Base-by-base conservation (phyloP, 2,329 filamentous ascomycete genomes). In the Drechslerella stenobrocha region DNA sequence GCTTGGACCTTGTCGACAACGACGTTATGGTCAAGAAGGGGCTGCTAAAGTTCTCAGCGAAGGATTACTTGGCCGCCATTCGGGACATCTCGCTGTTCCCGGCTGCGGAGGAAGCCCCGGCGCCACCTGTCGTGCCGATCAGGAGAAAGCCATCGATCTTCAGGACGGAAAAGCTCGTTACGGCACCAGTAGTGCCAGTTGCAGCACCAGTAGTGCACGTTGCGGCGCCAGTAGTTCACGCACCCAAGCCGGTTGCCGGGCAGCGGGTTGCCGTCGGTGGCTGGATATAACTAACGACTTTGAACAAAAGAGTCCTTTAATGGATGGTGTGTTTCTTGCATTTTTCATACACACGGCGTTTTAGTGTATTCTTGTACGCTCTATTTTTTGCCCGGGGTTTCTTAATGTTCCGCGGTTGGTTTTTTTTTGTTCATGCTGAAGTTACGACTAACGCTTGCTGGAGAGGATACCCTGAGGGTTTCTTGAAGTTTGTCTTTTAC, bases 31-130 rank as follows among this genome's bases (percentile, higher is more conserved):
- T 81, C 64, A 80, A 82, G 22, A 84, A 83, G 69, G 89, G 89
- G 1, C 81, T 96, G 3, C 81, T 81, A 73, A 87, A 86, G 73
- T 88, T 90, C 76, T 82, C 81, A 44, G 88, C 89, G 7, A 84
- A 89, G 50, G 91, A 96, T 73, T 98, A 98, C 77, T 78, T 95
- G 65, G 79, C 80, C 44, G 91, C 95, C 75, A 87, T 97, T 26
- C 57, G 71, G 22, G 70, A 70, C 32, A 66, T 72, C 4, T 34
- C 32, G 28, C 32, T 60, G 7, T 67, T 37, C 45, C 55, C 63
- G 5, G 52, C 44, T 4, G 32, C 53, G 6, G 61, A 66, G 47
- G 45, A 50, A 23, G 26, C 22, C 34, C 24, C 30, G 7, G 24
- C 35, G 22, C 42, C 20, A 7, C 63, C 63, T 8, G 46, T 51